Evolutionary conservation across 331 rosid genomes (phyloP).

Genomic region (Malus hybrid): DNA sequence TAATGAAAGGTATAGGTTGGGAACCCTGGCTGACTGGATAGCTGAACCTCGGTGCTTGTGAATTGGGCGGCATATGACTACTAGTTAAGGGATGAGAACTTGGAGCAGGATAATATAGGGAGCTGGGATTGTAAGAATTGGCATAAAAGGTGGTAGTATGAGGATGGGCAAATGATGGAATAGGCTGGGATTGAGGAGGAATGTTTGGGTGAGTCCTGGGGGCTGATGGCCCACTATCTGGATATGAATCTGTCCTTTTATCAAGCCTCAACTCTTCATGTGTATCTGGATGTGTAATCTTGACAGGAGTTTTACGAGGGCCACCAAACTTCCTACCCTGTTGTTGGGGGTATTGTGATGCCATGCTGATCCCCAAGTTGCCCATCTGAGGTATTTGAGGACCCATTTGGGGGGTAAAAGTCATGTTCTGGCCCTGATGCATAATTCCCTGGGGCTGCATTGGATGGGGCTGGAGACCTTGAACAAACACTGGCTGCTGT

Average conservation of each 20-base stretch:
- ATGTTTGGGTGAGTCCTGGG: slow-evolving; percentile 45
- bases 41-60: slow-evolving; percentile 56
- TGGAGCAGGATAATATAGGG: slow-evolving; percentile 33
- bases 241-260: slow-evolving; percentile 42
- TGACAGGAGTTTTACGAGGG: slow-evolving; percentile 66
- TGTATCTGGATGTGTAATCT: slow-evolving; percentile 90
- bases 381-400: slow-evolving; percentile 58
- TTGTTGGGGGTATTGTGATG: slow-evolving; percentile 56
- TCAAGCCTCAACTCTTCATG: slow-evolving; percentile 80
- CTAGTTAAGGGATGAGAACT: slow-evolving; percentile 51
- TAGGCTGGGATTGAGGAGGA: slow-evolving; percentile 67
- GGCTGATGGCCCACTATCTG: slow-evolving; percentile 55
- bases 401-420: slow-evolving; percentile 53
- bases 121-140: slow-evolving; percentile 27
- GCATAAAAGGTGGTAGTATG: slow-evolving; percentile 43
- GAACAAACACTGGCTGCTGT: slow-evolving; percentile 61
- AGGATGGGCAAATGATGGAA: slow-evolving; percentile 37
- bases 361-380: slow-evolving; percentile 50
- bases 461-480: slow-evolving; percentile 62
- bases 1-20: slow-evolving; percentile 39
- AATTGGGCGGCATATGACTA: slow-evolving; percentile 44
- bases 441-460: slow-evolving; percentile 68
- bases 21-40: slow-evolving; percentile 48
- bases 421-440: slow-evolving; percentile 58
- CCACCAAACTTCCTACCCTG: slow-evolving; percentile 66